phyloP scores from a whole-genome alignment of 208 protist species.

The Leishmania gerbilli region DNA sequence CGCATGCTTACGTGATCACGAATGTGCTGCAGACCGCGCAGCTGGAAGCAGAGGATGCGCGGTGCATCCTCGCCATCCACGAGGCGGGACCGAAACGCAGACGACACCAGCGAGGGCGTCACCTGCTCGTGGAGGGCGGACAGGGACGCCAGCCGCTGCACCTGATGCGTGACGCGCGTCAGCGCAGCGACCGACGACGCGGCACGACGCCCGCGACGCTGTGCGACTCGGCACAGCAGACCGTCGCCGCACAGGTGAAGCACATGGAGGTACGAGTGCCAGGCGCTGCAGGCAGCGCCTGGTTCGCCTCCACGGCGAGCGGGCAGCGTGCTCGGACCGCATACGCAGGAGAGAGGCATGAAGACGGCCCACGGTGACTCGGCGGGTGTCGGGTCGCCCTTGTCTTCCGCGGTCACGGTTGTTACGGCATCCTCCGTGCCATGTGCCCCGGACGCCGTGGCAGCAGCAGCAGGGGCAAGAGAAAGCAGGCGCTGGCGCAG shows the following conservation, averaged over 20 bases:
- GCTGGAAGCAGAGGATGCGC: constrained; percentile 26
- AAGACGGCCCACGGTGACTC: neutral
- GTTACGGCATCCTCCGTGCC: neutral
- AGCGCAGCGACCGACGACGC: constrained; percentile 9
- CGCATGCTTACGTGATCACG: constrained; percentile 9
- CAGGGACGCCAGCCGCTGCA: neutral
- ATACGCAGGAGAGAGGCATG: neutral
- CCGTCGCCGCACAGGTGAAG: constrained; percentile 23
- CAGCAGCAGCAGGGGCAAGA: neutral
- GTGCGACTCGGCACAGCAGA: constrained; percentile 13
- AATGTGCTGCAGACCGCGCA: constrained; percentile 15
- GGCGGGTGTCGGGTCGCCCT: neutral
- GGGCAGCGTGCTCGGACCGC: neutral
- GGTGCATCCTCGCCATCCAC: neutral
- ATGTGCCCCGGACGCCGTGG: neutral
- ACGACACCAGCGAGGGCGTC: neutral
- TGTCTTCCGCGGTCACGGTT: neutral
- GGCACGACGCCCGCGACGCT: constrained; percentile 13
- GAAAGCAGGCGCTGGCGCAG: constrained; percentile 12
- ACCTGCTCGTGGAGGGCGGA: neutral
- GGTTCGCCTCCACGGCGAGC: neutral
- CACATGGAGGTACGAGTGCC: constrained; percentile 25
- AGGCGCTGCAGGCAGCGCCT: neutral
- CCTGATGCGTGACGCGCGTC: constrained; percentile 3
- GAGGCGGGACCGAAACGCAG: neutral